These are phyloP conservation scores for Verticillium nubilum DNA, from an alignment of 2,329 filamentous ascomycete genomes.

Conservation along the genomic window DNA sequence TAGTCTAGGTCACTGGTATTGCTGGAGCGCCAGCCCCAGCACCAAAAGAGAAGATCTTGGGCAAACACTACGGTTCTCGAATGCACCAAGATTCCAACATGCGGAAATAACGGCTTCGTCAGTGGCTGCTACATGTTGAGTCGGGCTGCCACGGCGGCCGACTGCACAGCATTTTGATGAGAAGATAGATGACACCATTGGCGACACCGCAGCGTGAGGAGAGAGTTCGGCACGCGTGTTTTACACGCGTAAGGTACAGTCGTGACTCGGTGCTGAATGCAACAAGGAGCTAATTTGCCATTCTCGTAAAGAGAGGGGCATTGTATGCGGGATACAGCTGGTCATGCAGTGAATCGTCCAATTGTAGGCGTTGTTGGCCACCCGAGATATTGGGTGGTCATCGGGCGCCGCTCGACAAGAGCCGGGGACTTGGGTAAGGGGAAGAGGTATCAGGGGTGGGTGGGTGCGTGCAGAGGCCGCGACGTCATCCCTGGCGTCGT, in stretches of 20 bases:
- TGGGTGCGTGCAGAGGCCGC: not conserved
- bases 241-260: no score
- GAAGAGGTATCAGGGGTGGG: not conserved
- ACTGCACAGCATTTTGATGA: no score
- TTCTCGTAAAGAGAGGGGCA: not conserved
- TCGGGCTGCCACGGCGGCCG: no score
- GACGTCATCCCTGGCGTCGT: not conserved
- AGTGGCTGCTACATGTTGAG: no score
- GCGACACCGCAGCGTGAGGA: no score
- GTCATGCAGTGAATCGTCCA: not conserved
- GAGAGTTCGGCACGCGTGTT: no score
- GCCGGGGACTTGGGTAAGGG: not conserved
- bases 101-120: no score
- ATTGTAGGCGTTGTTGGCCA: not conserved
- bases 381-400: not conserved
- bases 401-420: not conserved
- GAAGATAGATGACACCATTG: no score
- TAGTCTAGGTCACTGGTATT: not conserved
- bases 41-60: not conserved
- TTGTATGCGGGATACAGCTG: not conserved
- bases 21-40: not conserved
- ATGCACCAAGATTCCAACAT: not conserved
- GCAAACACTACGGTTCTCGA: not conserved
- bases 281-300: not conserved
- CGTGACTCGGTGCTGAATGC: not conserved